Evolutionary conservation across 2,329 filamentous ascomycete species (phyloP), one percentile per base, ranked within the genome.

Genomic region (Cephalotrichum gorgonifer): DNA sequence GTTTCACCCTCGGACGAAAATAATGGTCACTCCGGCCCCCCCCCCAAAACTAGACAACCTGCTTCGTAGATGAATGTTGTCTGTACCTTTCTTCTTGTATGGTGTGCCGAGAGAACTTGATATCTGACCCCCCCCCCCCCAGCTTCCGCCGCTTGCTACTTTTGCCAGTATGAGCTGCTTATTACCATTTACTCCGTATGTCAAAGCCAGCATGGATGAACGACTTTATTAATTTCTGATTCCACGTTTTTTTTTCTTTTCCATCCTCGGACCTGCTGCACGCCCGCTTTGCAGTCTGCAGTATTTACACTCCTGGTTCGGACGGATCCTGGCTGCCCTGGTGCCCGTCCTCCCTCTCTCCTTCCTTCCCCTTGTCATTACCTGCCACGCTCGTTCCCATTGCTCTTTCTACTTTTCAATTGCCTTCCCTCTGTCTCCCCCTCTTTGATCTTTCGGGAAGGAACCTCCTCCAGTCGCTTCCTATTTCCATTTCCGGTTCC

Each of bases 151-250:
- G n/a, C 45, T n/a, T 47, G 33, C 45, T 33, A 47, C 27, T 47
- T 47, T 47, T 47, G 33, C 45, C 45, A 47, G 45, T 47, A 47
- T 47, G 35, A 33, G n/a, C n/a, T 35, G 44, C 28, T 31, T 47
- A 47, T 47, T 47, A 23, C 23, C 30, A 39, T 41, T 39, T 28
- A n/a, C n/a, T n/a, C n/a, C n/a, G n/a, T n/a, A 39, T 47, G 45
- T 47, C 33, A 39, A 41, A 41, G 45, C 45, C 45, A 47, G 45
- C 27, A 47, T 47, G 45, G 45, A 22, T 26, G 45, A 47, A 39
- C 45, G 31, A 27, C 39, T 39, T 47, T 47, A 44, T 47, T 47
- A 47, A 47, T 47, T 39, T 47, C 26, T 42, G 38, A 42, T 43
- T 38, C 46, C 39, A 23, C 39, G 42, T 48, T 31, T 14, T 23